A percentile compares a stretch with the other conserved stretches of the same genome.
Evolutionary conservation across 164 flowering plant species (phyloP).

Genomic region (Amborella trichopoda): DNA sequence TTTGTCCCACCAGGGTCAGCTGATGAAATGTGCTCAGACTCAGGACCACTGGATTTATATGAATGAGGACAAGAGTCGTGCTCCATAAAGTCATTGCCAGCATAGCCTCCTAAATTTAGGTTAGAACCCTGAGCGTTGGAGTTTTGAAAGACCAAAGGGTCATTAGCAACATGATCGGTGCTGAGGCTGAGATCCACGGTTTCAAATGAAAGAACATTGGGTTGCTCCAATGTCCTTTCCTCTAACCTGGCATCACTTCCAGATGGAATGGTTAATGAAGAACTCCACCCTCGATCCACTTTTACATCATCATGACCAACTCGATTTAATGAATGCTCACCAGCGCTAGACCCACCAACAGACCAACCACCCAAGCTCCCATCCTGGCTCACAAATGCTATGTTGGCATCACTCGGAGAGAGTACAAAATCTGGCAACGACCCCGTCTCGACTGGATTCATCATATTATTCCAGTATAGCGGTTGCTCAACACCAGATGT

Average conservation of each 20-base stretch:
- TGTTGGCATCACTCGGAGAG: slow-evolving; percentile 21
- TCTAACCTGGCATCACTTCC: slow-evolving; percentile 27
- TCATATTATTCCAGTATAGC: slow-evolving; percentile 28
- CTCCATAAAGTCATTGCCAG: slow-evolving; percentile 25
- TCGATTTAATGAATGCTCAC: slow-evolving; percentile 17
- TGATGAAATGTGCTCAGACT: slow-evolving; percentile 17
- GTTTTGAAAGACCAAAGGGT: slow-evolving; percentile 19
- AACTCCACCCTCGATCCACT: slow-evolving; percentile 39
- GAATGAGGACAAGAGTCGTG: slow-evolving; percentile 12
- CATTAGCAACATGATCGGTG: slow-evolving; percentile 15
- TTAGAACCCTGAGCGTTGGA: slow-evolving; percentile 13
- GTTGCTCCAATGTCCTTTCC: slow-evolving; percentile 18
- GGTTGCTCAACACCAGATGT: slow-evolving; percentile 27
- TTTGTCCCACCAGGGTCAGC: slow-evolving; percentile 28
- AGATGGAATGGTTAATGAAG: slow-evolving; percentile 19
- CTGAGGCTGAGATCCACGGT: slow-evolving; percentile 17
- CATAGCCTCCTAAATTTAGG: slow-evolving; percentile 13
- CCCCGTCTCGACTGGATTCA: slow-evolving; percentile 27
- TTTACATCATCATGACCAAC: slow-evolving; percentile 26
- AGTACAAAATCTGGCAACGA: slow-evolving; percentile 20
- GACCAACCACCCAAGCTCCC: slow-evolving; percentile 30
- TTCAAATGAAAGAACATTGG: slow-evolving; percentile 18
- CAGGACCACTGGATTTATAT: slow-evolving; percentile 21
- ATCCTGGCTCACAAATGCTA: slow-evolving; percentile 17
- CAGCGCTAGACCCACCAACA: slow-evolving; percentile 45